Percentiles rank a stretch among this genome's conserved stretches.
Evolutionary conservation across 768 basidiomycete species (phyloP).

Genomic region (Ephemerocybe angulata): DNA sequence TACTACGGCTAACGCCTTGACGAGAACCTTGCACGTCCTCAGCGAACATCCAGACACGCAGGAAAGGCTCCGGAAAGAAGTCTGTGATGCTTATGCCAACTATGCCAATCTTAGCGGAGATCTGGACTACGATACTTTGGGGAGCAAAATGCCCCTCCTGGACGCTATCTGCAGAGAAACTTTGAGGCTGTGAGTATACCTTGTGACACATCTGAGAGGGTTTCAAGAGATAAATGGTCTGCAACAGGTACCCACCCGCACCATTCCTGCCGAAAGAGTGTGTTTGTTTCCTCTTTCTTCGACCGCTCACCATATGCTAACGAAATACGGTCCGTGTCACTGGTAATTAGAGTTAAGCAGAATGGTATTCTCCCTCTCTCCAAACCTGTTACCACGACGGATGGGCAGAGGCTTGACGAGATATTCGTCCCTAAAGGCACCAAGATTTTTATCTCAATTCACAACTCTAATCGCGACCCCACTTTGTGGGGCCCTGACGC

Average conservation of each 20-base stretch:
- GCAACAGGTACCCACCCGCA: constrained; percentile 21
- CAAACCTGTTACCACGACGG: constrained; percentile 18
- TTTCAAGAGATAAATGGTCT: neutral
- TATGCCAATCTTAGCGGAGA: constrained; percentile 4
- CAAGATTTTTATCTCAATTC: constrained; percentile 7
- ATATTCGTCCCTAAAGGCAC: constrained; percentile 37
- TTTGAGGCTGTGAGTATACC: constrained; percentile 31
- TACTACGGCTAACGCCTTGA: constrained; percentile 19
- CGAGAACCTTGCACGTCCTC: constrained; percentile 17
- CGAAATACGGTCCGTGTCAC: neutral
- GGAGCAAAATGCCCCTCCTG: constrained; percentile 17
- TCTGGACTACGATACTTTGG: constrained; percentile 21
- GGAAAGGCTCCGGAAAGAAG: constrained; percentile 18
- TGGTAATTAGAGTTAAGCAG: constrained; percentile 19
- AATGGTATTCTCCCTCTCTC: constrained; percentile 19
- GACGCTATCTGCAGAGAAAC: constrained; percentile 31
- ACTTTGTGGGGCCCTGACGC: constrained; percentile 31
- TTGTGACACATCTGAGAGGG: neutral
- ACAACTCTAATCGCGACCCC: constrained; percentile 7
- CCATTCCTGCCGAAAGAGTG: constrained; percentile 17
- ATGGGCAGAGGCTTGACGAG: constrained; percentile 23
- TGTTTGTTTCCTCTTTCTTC: constrained; percentile 2
- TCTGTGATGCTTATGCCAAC: constrained; percentile 15
- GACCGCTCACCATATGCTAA: neutral
- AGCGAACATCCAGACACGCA: constrained; percentile 16